Percentiles rank a stretch among this genome's conserved stretches.
phyloP scores from a whole-genome alignment of 2,329 filamentous ascomycete genomes.

The Stachybotrys echinatus region DNA sequence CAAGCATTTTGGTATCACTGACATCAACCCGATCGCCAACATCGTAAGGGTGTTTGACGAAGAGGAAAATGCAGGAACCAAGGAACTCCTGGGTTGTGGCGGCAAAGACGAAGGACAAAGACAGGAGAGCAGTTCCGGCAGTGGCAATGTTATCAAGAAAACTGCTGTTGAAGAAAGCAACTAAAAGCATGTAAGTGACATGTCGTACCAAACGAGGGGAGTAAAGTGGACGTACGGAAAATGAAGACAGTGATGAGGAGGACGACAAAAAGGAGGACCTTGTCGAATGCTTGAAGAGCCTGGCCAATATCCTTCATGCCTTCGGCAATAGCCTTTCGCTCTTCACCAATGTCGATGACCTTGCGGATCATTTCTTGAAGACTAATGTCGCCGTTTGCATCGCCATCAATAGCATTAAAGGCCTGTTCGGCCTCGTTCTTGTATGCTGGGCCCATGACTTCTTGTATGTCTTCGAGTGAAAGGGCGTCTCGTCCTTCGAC shows the following conservation, averaged over 20 bases:
- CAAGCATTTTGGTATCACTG: constrained; percentile 61
- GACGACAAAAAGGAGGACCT: constrained; percentile 76
- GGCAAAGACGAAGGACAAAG: constrained; percentile 94
- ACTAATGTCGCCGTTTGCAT: constrained; percentile 90
- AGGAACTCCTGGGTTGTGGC: constrained; percentile 90
- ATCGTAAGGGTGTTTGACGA: constrained; percentile 97
- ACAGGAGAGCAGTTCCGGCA: constrained; percentile 85
- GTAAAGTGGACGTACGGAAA: constrained; percentile 58
- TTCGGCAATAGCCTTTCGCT: constrained; percentile 81
- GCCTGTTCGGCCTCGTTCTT: constrained; percentile 78
- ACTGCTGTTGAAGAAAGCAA: constrained; percentile 82
- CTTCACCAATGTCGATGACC: constrained; percentile 75
- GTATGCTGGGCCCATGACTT: constrained; percentile 76
- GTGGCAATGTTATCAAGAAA: constrained; percentile 84
- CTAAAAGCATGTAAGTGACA: constrained; percentile 27
- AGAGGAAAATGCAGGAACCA: constrained; percentile 97
- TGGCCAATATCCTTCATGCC: constrained; percentile 98
- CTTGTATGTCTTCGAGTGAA: constrained; percentile 73
- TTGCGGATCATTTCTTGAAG: constrained; percentile 93
- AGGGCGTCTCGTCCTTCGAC: constrained; percentile 81
- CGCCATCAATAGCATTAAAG: constrained; percentile 74
- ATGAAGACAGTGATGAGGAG: constrained; percentile 77
- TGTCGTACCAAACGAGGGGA: background rate
- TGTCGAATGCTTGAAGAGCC: constrained; percentile 86
- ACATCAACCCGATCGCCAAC: constrained; percentile 93